These are phyloP conservation scores for Themeda triandra DNA, from an alignment of 176 grass and related monocot species.

Conservation along the genomic window DNA sequence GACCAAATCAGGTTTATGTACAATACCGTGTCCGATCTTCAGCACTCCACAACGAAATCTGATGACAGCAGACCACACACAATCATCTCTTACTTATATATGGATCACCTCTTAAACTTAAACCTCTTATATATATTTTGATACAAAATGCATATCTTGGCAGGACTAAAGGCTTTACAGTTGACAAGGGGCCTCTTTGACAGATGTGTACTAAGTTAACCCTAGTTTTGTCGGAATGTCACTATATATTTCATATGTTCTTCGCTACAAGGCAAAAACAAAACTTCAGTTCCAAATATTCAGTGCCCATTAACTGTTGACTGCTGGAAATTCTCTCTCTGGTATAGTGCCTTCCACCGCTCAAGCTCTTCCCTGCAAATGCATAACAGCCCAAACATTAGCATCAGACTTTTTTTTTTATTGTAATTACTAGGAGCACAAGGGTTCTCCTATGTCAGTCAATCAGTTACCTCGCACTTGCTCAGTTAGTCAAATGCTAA, in stretches of 20 bases:
- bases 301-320: constrained; percentile 53
- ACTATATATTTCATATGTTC: constrained; percentile 27
- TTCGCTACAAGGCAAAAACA: constrained; percentile 23
- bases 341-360: constrained; percentile 73
- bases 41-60: neutral
- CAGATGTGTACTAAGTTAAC: constrained; percentile 32
- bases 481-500: neutral
- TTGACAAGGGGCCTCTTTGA: constrained; percentile 14
- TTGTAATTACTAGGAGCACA: neutral
- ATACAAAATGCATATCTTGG: constrained; percentile 28
- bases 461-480: neutral
- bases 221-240: constrained; percentile 27
- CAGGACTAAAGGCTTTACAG: constrained; percentile 30
- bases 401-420: neutral
- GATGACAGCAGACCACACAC: constrained; percentile 2
- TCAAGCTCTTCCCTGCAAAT: constrained; percentile 86
- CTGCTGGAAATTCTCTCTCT: constrained; percentile 69
- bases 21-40: neutral
- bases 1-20: neutral
- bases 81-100: constrained; percentile 19
- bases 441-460: neutral
- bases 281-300: constrained; percentile 24
- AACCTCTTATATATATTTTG: constrained; percentile 4
- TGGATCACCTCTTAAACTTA: neutral
- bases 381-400: constrained; percentile 2